phyloP scores from a whole-genome alignment of 2,329 filamentous ascomycete species.

The Neopestalotiopsis rosae region DNA sequence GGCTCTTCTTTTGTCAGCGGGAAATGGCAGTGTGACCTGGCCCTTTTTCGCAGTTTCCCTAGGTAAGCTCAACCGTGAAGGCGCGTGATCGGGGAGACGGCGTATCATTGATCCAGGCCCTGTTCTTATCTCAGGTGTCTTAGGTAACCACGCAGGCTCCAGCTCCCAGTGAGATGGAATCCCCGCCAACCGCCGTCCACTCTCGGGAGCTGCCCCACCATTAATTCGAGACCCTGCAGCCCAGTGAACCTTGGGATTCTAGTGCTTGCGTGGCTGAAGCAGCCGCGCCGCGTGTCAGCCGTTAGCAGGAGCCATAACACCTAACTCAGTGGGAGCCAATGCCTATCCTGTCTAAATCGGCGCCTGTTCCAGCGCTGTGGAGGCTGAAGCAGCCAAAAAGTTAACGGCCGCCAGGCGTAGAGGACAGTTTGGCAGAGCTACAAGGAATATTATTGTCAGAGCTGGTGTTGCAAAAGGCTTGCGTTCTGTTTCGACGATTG shows the following conservation, averaged over 20 bases:
- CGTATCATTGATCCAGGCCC: conserved; percentile 1
- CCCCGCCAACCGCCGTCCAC: background rate
- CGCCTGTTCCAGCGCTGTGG: conserved; percentile 3
- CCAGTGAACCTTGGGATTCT: background rate
- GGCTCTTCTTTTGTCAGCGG: conserved; percentile 10
- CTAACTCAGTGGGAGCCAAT: background rate
- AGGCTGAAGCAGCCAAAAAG: conserved; percentile 2
- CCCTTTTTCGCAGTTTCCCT: background rate
- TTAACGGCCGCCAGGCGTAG: conserved; percentile 1
- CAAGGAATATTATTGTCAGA: conserved; percentile 2
- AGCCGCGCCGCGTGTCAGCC: background rate
- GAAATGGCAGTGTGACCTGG: background rate
- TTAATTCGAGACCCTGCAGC: background rate
- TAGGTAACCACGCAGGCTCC: background rate
- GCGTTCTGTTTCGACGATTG: background rate
- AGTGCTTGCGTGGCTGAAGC: background rate
- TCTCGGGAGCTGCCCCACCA: background rate
- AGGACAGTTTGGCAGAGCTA: conserved; percentile 20
- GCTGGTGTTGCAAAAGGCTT: conserved; percentile 1
- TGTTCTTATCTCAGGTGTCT: background rate
- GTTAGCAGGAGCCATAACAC: background rate
- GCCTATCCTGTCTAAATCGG: background rate
- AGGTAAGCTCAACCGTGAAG: background rate
- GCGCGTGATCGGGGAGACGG: conserved; percentile 1
- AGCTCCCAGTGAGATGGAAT: background rate